Conservation (phyloP, 2,329 filamentous ascomycete species). For the Aspergillus jensenii region DNA sequence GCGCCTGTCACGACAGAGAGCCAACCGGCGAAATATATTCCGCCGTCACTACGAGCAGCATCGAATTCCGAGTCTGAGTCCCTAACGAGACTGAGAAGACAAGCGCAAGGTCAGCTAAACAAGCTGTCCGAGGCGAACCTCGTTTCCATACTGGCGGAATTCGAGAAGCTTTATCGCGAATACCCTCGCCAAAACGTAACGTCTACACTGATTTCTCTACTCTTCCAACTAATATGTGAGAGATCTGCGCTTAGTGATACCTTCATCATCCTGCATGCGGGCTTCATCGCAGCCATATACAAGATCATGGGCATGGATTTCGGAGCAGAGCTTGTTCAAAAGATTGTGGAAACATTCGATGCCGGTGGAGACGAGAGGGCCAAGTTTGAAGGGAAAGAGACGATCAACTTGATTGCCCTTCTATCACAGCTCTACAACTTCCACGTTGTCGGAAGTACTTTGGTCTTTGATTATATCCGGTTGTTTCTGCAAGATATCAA, state of each 20-base stretch:
- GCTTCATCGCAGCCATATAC: conserved; percentile 85
- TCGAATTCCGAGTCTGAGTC: conserved; percentile 65
- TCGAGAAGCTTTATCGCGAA: conserved; percentile 79
- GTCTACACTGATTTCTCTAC: conserved; percentile 71
- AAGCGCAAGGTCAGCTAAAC: conserved; percentile 87
- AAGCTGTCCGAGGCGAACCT: conserved; percentile 90
- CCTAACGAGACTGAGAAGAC: conserved; percentile 68
- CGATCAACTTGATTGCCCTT: conserved; percentile 76
- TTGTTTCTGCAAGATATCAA: conserved; percentile 72
- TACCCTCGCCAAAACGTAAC: conserved; percentile 89
- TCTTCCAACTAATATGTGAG: conserved; percentile 78
- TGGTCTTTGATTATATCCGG: conserved; percentile 90
- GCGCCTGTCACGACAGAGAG: conserved; percentile 59
- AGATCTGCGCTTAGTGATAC: conserved; percentile 78
- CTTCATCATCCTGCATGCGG: conserved; percentile 85
- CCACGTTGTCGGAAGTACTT: conserved; percentile 75
- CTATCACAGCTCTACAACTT: conserved; percentile 90
- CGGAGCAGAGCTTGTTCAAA: conserved; percentile 80
- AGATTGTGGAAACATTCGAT: conserved; percentile 73
- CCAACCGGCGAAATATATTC: conserved; percentile 72
- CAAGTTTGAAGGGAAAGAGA: conserved; percentile 55
- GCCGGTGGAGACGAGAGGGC: conserved; percentile 56
- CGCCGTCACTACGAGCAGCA: conserved; percentile 74
- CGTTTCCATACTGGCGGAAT: conserved; percentile 75
- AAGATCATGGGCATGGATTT: conserved; percentile 86